Base-by-base conservation (phyloP, 768 basidiomycete genomes). In the Aureoboletus auriporus region DNA sequence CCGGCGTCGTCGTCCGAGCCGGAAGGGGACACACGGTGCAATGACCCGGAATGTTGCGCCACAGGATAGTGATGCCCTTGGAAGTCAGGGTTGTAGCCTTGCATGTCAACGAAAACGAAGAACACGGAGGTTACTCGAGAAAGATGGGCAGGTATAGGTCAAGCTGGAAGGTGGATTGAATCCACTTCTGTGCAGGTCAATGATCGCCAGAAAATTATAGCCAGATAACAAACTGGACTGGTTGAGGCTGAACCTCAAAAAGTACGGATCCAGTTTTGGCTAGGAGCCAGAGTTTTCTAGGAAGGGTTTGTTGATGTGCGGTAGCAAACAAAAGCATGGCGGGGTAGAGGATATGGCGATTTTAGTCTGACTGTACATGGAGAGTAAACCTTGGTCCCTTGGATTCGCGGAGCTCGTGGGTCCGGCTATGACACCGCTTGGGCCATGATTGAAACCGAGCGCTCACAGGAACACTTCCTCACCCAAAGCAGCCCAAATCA, bases 1-100 rank as follows among this genome's bases (percentile, higher is more conserved):
- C 56, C 67, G 38, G 30, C 47, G 29, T 78, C 79, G 55, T 82
- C 81, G 51, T 83, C 82, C 49, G 82, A 82, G 49, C 73, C 76
- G 7, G 79, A 75, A 58, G 74, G 69, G 9, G 81, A 83, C 46
- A 71, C 74, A 43, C 70, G 72, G 53, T 76, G 61, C 51, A 68
- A 58, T 42, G 61, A 35, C 45, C 59, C 60, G 43, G 59, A 45
- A 43, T 58, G 51, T 35, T 67, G 67, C 49, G 68, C 49, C 43
- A 65, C 52, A 40, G 42, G 48, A 52, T 57, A 53, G 49, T 67
- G 60, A 39, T 56, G 52, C 10, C 53, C 58, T 35, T 54, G 49
- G 47, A 45, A n/a, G 35, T 54, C 52, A 38, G 54, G 49, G 52
- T 58, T 53, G 53, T 61, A 56, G 48, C 49, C 52, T 54, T 69